Evolutionary conservation across 116 monocot species (phyloP), one percentile per base, ranked within the genome.

Genomic region (Cymodocea nodosa): DNA sequence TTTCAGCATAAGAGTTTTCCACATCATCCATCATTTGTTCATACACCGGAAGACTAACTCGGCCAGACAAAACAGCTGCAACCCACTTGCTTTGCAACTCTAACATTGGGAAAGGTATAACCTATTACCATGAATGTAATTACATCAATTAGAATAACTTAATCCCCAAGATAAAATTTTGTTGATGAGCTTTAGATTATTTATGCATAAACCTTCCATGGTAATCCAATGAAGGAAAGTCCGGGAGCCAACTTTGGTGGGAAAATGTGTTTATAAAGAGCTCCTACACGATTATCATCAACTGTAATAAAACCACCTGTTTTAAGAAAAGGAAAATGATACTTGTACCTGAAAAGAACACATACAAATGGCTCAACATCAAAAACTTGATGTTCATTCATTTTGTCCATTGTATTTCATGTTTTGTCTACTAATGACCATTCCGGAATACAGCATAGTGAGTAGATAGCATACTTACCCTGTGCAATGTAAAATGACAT

Each of bases 201-300:
- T 3, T 53, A 15, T n/a, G 19, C 35, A 24, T 61, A 36, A 23
- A 61, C 87, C 87, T 84, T 82, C 35, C 56, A 63, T 20, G 79
- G 76, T 35, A 84, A 22, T 67, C 87, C 82, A 39, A 92, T 59
- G 68, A 92, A 84, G 49, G 92, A 84, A 57, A 87, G 82, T 8
- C 68, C 76, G 9, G 87, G 92, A 6, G 82, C 78, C 1, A 82
- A 52, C 1, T 55, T 16, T 30, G 82, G 82, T 35, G 84, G 82
- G 39, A 92, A 87, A 25, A 87, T 56, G 35, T 92, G 84, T 78
- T 87, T 84, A 73, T 84, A 91, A 0, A 91, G 71, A 48, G 87
- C 84, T 13, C 82, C 87, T 16, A 91, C 87, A 17, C 91, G 73
- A 60, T 84, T 87, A 72, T 87, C 91, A 22, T 91, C 91, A 2